Percentiles rank a stretch among this genome's conserved stretches.
Conservation (phyloP, 192 early-diverging fungal species). For the Gigaspora rosea region DNA sequence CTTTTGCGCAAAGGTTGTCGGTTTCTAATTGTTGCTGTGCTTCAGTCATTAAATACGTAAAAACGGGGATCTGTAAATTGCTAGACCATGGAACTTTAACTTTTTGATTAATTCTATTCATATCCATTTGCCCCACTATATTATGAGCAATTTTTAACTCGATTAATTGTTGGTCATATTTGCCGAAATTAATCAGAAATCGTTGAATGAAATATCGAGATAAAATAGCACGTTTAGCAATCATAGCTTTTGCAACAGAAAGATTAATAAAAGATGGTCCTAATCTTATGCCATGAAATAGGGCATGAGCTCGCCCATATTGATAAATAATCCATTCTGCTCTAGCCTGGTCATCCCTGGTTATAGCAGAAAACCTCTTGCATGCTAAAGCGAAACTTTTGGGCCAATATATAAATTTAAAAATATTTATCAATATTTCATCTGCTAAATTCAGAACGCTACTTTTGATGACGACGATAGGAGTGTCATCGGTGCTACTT, state of each 20-base stretch:
- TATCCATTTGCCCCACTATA: background rate
- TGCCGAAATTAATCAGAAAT: background rate
- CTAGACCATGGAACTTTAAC: background rate
- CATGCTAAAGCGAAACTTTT: background rate
- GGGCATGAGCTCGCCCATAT: background rate
- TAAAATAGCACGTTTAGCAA: background rate
- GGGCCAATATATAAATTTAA: no score
- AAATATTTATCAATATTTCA: no score
- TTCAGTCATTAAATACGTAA: background rate
- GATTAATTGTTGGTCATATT: background rate
- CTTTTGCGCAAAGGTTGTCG: background rate
- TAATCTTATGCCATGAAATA: slow-evolving; percentile 20
- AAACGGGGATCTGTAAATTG: slow-evolving; percentile 1
- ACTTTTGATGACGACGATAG: no score
- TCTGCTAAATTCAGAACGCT: no score
- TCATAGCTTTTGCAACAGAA: background rate
- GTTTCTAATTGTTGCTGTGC: background rate
- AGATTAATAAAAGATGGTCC: background rate
- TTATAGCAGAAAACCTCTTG: no score
- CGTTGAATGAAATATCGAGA: background rate
- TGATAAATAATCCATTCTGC: no score
- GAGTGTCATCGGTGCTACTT: no score
- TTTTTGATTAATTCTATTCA: no score
- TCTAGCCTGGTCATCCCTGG: no score
- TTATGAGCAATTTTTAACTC: background rate